A percentile compares a stretch with the other conserved stretches of the same genome.
Conservation (phyloP, 768 basidiomycete genomes). For the Panellus pusillus region DNA sequence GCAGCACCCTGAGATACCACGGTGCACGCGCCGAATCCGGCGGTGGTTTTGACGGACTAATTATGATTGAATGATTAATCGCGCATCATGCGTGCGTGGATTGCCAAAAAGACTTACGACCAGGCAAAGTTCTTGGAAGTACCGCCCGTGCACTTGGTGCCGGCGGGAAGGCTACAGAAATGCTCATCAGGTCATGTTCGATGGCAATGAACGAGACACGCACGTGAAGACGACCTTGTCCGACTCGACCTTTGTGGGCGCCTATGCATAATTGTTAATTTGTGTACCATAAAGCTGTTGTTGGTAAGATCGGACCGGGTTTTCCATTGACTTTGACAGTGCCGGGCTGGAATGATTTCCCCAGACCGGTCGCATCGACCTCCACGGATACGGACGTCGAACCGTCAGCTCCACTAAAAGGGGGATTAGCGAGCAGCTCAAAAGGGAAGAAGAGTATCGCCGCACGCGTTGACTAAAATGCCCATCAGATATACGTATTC, state of each 20-base stretch:
- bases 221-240: constrained; percentile 41
- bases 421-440: background rate
- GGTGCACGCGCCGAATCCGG: constrained; percentile 57
- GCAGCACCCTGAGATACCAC: constrained; percentile 38
- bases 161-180: constrained; percentile 37
- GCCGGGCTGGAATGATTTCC: constrained; percentile 17
- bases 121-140: constrained; percentile 43
- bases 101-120: constrained; percentile 31
- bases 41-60: constrained; percentile 45
- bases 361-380: constrained; percentile 19
- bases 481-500: no score
- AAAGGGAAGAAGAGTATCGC: background rate
- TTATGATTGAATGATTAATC: background rate
- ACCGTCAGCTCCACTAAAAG: constrained; percentile 18
- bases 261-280: constrained; percentile 28
- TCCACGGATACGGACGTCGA: constrained; percentile 18
- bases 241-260: constrained; percentile 38
- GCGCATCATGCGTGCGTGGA: background rate
- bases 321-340: constrained; percentile 23
- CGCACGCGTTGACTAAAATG: constrained; percentile 32
- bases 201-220: background rate
- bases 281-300: background rate
- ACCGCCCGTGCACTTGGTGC: constrained; percentile 55
- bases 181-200: background rate
- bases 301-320: constrained; percentile 8